Evolutionary conservation across 768 basidiomycete genomes (phyloP), one percentile per base, ranked within the genome.

Genomic region (Gloeophyllum trabeum): DNA sequence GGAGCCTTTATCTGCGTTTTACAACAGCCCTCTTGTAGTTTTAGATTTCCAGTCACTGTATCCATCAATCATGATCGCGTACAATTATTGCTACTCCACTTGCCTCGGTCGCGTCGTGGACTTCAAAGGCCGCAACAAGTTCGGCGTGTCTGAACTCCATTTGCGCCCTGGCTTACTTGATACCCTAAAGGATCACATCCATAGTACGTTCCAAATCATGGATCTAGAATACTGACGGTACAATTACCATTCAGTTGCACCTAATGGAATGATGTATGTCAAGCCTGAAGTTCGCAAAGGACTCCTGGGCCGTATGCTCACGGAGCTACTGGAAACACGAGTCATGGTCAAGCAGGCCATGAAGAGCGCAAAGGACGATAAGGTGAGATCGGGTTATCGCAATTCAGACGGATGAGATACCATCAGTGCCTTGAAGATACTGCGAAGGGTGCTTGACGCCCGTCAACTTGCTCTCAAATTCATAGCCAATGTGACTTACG

Each of bases 271-370:
- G 46, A 77, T 97, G 63, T 99, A 91, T 57, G 84, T 90, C 45
- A 96, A 94, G 54, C 68, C 80, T 0, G 69, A 71, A 36, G 81
- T 97, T 3, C 75, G 96, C 18, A 82, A 78, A 54, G 91, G 91
- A 14, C 68, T 96, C 4, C 65, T 99, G 6, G 79, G 80, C 3
- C 79, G 93, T 46, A 97, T 99, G 94, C 66, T 99, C 48, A 73
- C 71, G 3, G 96, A 99, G 60, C 65, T 98, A 2, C 65, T 99
- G 48, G 89, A 97, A 41, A 97, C 94, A 14, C 72, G 96, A 42
- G 88, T 97, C 4, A 98, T 99, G 96, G 85, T 99, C 20, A 99
- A 97, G 57, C 83, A 90, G 48, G 90, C 88, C 3, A 92, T 96
- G 92, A 97, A 97, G 58, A 65, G 70, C 19, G 72, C 72, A 5